Base-by-base conservation (phyloP, 306 rosid species). In the Spatholobus suberectus region DNA sequence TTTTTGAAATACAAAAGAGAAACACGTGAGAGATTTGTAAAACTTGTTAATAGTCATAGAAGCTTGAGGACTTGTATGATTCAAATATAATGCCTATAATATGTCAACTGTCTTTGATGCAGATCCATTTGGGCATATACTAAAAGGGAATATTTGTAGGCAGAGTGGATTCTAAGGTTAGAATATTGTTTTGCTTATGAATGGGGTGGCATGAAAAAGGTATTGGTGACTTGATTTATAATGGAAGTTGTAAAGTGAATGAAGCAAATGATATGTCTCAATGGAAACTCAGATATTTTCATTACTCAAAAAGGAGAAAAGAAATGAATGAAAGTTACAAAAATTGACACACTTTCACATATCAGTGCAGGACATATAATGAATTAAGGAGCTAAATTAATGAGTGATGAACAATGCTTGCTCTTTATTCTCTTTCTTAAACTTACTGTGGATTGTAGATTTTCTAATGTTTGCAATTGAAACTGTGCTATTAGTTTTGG, bases 41-140 rank as follows among this genome's bases (percentile, higher is more conserved):
- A 61, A 61, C 34, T 74, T 40, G 52, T 59, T 54, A n/a, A 1
- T 34, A 3, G 73, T 72, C 41, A 12, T 23, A 47, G 6, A 76
- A 69, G 43, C 46, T 32, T 79, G 72, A 74, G 35, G 59, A 78
- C 66, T 74, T 74, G 57, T 17, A 52, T 70, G 55, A 82, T 79
- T 41, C 24, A 61, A n/a, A 79, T 52, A 38, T 57, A 47, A 63
- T 77, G 63, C 6, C 70, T 59, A 55, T 72, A 68, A 32, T 57
- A 58, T 72, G 27, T 77, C 40, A 65, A 52, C 66, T 82, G 8
- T 85, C 35, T 85, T 79, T 70, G 15, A 44, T 79, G 82, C 85
- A 78, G 88, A 81, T 87, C 52, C 70, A 63, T 67, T 80, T 38
- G 63, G 75, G 62, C 77, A 75, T 75, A 54, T 73, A 67, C 70